Evolutionary conservation across 2,329 filamentous ascomycete genomes (phyloP).

Genomic region (Simplicillium sp.): DNA sequence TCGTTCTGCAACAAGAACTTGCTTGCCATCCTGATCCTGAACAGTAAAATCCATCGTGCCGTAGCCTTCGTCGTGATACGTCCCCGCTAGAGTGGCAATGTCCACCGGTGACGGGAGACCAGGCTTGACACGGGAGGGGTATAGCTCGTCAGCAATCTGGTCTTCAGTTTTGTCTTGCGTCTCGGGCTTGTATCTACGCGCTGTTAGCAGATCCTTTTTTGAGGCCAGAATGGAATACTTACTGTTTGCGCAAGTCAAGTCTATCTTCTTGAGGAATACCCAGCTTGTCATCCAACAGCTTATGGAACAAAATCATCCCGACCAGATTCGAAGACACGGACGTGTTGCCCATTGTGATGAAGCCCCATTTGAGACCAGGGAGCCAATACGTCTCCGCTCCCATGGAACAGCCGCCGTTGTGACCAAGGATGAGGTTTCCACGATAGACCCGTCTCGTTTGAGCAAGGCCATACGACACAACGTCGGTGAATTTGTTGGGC

Average conservation of each 20-base stretch:
- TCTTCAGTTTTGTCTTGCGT: neutral
- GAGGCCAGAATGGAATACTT: slow-evolving; percentile 3
- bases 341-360: slow-evolving; percentile 22
- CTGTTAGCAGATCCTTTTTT: neutral
- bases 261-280: slow-evolving; percentile 10
- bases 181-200: no score
- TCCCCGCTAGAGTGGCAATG: neutral
- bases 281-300: slow-evolving; percentile 11
- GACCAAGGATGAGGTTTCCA: slow-evolving; percentile 8
- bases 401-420: slow-evolving; percentile 7
- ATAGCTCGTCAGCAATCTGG: neutral
- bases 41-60: neutral
- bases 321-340: slow-evolving; percentile 22
- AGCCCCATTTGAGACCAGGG: slow-evolving; percentile 8
- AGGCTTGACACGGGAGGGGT: neutral
- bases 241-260: neutral
- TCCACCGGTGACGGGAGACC: no score
- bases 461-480: slow-evolving; percentile 7
- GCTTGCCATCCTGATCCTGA: neutral
- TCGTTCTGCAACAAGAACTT: no score
- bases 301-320: slow-evolving; percentile 5
- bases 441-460: no score
- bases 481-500: slow-evolving; percentile 1
- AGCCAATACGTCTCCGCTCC: slow-evolving; percentile 9
- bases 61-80: neutral